Base-by-base conservation (phyloP, 2,329 filamentous ascomycete species). In the Endocalyx cinctus region DNA sequence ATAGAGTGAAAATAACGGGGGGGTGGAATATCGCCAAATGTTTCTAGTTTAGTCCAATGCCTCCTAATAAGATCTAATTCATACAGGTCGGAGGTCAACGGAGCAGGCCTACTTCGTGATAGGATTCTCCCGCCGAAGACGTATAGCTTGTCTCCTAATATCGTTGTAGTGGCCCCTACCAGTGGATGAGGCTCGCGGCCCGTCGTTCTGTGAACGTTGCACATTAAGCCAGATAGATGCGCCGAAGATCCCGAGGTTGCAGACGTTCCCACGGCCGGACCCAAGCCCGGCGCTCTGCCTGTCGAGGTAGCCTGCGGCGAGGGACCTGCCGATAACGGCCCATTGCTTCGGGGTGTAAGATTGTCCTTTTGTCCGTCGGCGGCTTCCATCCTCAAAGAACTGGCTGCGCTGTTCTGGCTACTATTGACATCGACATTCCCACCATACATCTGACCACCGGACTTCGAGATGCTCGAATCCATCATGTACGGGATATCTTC, bases 1-100 rank as follows among this genome's bases (percentile, higher is more conserved):
- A 97, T 85, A 44, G 88, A 97, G 66, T 98, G 92, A 47, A 98
- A 98, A 58, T 98, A 98, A 41, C 92, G 78, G 7, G 92, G 87
- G 2, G 88, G 84, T 2, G 92, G 92, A 23, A 94, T 68, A 50
- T 97, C 88, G 27, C 92, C 92, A 17, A 70, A 74, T 0, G 86
- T 81, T 33, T 94, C 86, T 16, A 97, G 59, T 57, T 89, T 96
- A 10, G 82, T 87, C 92, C 92, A 98, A 61, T 97, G 88, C 37
- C 92, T 77, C 34, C 82, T 77, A 42, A 96, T 85, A 28, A 98
- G 72, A 58, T 98, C 90, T 35, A 98, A 67, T 58, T 97, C 90
- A 60, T 95, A 97, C 39, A 98, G 67, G 52, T 96, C 87, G 5
- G 88, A 83, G 1, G 89, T 96, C 41, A 98, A 67, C 31, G 87